Conservation (phyloP, 2,329 filamentous ascomycete species). For the Fusarium keratoplasticum region DNA sequence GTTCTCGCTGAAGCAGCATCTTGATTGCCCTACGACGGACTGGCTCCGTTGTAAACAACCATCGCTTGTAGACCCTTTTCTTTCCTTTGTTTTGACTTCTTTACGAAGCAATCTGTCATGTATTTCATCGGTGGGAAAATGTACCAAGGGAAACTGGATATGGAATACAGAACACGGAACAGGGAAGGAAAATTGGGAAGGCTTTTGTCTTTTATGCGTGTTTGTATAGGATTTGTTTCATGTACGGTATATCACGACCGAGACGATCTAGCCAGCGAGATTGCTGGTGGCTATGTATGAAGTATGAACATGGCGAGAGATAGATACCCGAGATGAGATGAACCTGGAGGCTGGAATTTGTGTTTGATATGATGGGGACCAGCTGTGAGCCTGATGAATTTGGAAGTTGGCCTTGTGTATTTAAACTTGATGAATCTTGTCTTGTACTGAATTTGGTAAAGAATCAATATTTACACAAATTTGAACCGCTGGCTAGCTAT, state of each 20-base stretch:
- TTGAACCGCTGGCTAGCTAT: not conserved
- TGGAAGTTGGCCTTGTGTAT: not conserved
- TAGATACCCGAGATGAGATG: conserved; percentile 34
- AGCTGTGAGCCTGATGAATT: not conserved
- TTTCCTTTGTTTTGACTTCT: conserved; percentile 7
- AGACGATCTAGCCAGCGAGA: not conserved
- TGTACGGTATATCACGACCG: conserved; percentile 24
- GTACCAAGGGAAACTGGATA: conserved; percentile 7
- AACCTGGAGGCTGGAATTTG: not conserved
- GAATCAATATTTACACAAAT: not conserved
- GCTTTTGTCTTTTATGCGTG: conserved; percentile 11
- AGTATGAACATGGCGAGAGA: conserved; percentile 10
- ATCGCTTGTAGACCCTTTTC: not conserved
- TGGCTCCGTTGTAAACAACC: conserved; percentile 11
- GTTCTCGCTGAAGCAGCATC: conserved; percentile 68
- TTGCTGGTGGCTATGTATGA: not conserved
- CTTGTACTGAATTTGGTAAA: not conserved
- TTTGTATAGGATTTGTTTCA: conserved; percentile 20
- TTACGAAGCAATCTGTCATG: not conserved
- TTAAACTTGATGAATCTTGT: not conserved
- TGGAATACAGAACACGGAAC: conserved; percentile 31
- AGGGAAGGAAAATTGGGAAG: conserved; percentile 10
- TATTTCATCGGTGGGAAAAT: conserved; percentile 2
- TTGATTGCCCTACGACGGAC: conserved; percentile 15
- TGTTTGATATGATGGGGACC: not conserved